Evolutionary conservation across 2,329 filamentous ascomycete species (phyloP).

Genomic region (Cladosporium austrohemisphaericum): DNA sequence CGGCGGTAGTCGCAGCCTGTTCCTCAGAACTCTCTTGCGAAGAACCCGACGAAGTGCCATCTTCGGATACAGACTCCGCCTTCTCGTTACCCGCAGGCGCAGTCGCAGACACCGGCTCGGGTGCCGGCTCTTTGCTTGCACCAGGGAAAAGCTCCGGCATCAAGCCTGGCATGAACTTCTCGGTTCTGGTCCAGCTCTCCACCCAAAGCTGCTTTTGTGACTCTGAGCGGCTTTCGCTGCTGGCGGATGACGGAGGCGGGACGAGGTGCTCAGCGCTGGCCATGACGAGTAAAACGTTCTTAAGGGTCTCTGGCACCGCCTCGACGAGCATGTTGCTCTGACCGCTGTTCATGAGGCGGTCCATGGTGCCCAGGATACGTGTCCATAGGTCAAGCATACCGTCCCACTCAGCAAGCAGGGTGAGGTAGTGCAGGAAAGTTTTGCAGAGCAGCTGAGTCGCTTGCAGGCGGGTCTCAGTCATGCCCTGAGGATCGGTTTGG

Average conservation of each 20-base stretch:
- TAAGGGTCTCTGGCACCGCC: slow-evolving; percentile 89
- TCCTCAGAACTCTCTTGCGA: slow-evolving; percentile 8
- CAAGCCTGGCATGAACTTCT: slow-evolving; percentile 57
- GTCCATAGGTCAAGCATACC: slow-evolving; percentile 91
- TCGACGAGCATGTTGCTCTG: slow-evolving; percentile 80
- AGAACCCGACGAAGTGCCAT: not conserved
- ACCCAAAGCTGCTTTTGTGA: slow-evolving; percentile 55
- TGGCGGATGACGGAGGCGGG: slow-evolving; percentile 47
- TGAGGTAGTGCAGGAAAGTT: slow-evolving; percentile 91
- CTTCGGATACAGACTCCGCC: slow-evolving; percentile 14
- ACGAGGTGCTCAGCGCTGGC: slow-evolving; percentile 80
- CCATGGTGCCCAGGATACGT: slow-evolving; percentile 88
- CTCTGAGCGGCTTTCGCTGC: slow-evolving; percentile 35
- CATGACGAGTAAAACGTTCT: slow-evolving; percentile 96
- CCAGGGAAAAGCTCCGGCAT: slow-evolving; percentile 58
- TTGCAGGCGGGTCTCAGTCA: slow-evolving; percentile 92
- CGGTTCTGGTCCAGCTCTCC: slow-evolving; percentile 58
- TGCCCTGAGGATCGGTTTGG: slow-evolving; percentile 82
- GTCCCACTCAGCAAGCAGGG: slow-evolving; percentile 77
- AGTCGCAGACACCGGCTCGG: slow-evolving; percentile 1
- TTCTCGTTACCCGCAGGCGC: not conserved
- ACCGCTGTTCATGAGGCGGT: slow-evolving; percentile 91
- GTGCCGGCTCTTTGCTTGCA: slow-evolving; percentile 28
- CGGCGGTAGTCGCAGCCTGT: not conserved
- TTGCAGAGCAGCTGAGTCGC: slow-evolving; percentile 88